Evolutionary conservation across 75 land plant genomes (phyloP).

Genomic region (Sequoiadendron giganteum): DNA sequence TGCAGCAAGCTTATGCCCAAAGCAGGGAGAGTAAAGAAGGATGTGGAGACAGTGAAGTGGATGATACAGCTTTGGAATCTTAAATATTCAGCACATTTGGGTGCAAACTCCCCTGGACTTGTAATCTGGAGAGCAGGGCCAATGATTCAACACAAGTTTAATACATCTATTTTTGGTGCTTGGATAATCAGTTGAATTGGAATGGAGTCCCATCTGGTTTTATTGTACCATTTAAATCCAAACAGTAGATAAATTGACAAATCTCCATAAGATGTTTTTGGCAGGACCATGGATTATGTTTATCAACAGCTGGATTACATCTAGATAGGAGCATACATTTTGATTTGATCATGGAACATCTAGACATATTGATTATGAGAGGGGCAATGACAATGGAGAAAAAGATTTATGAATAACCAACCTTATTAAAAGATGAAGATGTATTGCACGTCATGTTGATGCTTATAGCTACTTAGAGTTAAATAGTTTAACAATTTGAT

Average conservation of each 20-base stretch:
- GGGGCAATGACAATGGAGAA: neutral
- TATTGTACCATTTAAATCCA: neutral
- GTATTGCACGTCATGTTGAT: neutral
- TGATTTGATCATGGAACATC: neutral
- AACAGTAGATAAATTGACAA: neutral
- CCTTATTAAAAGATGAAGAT: neutral
- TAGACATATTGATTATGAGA: neutral
- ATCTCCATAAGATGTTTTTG: neutral
- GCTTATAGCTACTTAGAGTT: neutral
- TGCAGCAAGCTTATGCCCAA: slow-evolving; percentile 70
- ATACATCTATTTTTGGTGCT: neutral
- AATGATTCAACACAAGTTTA: neutral
- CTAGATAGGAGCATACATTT: neutral
- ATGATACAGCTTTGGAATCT: slow-evolving; percentile 56
- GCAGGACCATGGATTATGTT: neutral
- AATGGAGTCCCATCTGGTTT: neutral
- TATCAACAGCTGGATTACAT: neutral
- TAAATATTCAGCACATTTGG: neutral
- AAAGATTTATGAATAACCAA: neutral
- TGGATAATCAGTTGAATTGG: neutral
- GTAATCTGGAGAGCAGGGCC: neutral
- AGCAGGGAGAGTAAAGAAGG: slow-evolving; percentile 76
- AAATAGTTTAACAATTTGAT: neutral
- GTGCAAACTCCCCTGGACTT: neutral
- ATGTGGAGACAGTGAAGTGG: slow-evolving; percentile 78